A percentile compares a stretch with the other conserved stretches of the same genome.
These are phyloP conservation scores for Coffea canephora DNA, from an alignment of 257 asterid species.

Conservation along the genomic window DNA sequence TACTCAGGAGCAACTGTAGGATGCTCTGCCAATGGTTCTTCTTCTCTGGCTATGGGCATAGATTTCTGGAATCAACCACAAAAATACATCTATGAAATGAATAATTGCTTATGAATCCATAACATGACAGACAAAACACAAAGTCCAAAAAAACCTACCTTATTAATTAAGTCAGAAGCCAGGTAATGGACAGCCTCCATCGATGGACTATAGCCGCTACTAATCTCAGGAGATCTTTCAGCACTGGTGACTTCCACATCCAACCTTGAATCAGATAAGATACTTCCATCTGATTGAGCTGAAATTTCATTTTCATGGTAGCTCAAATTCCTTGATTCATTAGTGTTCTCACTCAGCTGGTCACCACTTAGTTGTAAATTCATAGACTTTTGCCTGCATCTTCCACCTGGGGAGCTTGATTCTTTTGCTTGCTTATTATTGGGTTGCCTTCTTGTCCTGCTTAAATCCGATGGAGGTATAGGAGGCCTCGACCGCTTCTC, in stretches of 20 bases:
- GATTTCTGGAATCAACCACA: slow-evolving; percentile 54
- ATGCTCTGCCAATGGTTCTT: slow-evolving; percentile 44
- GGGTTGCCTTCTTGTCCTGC: slow-evolving; percentile 53
- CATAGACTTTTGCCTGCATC: slow-evolving; percentile 50
- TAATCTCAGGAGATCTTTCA: slow-evolving; percentile 34
- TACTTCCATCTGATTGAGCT: slow-evolving; percentile 34
- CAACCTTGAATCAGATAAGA: slow-evolving; percentile 29
- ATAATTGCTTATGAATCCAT: background rate
- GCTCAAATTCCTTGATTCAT: slow-evolving; percentile 34
- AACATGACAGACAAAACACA: background rate
- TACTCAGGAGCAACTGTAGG: slow-evolving; percentile 52
- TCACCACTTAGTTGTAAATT: slow-evolving; percentile 42
- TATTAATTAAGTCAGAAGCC: slow-evolving; percentile 32
- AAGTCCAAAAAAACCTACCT: slow-evolving; percentile 37
- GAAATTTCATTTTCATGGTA: slow-evolving; percentile 41
- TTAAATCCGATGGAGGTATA: slow-evolving; percentile 55
- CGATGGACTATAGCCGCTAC: slow-evolving; percentile 32
- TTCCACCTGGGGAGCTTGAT: slow-evolving; percentile 71
- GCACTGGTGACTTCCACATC: slow-evolving; percentile 37
- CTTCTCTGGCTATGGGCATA: slow-evolving; percentile 32
- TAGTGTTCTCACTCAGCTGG: slow-evolving; percentile 39
- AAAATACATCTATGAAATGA: slow-evolving; percentile 15
- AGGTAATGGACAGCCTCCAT: slow-evolving; percentile 24
- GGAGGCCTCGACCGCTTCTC: slow-evolving; percentile 76
- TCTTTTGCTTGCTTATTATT: slow-evolving; percentile 57